phyloP scores from a whole-genome alignment of 768 basidiomycete species.

The Suillus clintonianus region DNA sequence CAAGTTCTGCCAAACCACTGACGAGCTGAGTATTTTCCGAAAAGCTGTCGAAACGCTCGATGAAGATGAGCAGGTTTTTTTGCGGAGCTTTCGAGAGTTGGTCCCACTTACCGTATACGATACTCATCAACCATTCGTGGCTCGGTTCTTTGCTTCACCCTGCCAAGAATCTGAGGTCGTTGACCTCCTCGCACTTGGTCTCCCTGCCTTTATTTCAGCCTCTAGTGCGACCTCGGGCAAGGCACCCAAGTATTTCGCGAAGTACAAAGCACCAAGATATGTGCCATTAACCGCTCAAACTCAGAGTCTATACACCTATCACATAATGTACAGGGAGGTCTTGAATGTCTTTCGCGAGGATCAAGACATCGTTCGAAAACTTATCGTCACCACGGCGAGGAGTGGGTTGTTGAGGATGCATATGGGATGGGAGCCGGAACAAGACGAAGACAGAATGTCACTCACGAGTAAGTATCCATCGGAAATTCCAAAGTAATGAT shows the following conservation, averaged over 20 bases:
- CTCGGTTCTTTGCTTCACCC: constrained; percentile 9
- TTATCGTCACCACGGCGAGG: constrained; percentile 7
- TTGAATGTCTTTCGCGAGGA: background rate
- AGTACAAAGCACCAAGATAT: background rate
- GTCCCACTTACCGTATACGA: constrained; percentile 17
- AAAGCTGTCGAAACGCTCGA: background rate
- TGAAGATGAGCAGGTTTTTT: background rate
- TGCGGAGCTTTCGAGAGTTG: constrained; percentile 11
- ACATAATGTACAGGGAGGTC: background rate
- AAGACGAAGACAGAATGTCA: constrained; percentile 12
- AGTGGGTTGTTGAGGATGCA: constrained; percentile 3
- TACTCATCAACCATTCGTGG: constrained; percentile 12
- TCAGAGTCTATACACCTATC: background rate
- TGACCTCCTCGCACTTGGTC: constrained; percentile 14
- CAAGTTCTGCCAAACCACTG: background rate
- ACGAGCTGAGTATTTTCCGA: background rate
- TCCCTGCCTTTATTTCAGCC: constrained; percentile 11
- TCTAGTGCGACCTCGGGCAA: constrained; percentile 17
- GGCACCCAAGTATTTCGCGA: constrained; percentile 11
- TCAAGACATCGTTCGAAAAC: constrained; percentile 1
- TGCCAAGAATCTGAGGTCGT: constrained; percentile 11
- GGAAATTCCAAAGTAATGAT: background rate
- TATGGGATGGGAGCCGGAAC: constrained; percentile 13
- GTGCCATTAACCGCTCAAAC: background rate
- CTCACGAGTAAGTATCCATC: background rate